Base-by-base conservation (phyloP, 1,284 basidiomycete species). In the Fomitopsis schrenkii region DNA sequence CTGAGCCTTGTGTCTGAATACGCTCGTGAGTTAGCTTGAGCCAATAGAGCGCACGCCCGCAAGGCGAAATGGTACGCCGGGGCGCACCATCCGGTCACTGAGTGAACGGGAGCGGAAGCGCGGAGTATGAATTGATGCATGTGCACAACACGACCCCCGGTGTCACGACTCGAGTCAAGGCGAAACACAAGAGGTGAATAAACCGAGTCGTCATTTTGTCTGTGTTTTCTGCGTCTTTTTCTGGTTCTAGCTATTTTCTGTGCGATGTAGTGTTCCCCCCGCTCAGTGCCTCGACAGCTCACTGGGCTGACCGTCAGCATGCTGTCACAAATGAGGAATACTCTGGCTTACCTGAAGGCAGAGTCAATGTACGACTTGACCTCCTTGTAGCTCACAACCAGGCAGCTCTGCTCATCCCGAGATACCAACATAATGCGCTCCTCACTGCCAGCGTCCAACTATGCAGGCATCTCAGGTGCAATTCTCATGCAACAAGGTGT, bases 311-410 rank as follows among this genome's bases (percentile, higher is more conserved):
- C 36, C 35, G 55, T 64, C 19, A 60, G 56, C 41, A 61, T 28
- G 60, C 41, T 15, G 48, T 14, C 33, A 9, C 17, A 9, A 54
- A 12, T 54, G 22, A 10, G 28, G 45, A 19, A 46, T 59, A 53
- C 17, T 41, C 38, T 60, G 28, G 77, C 80, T 30, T 56, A 86
- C 85, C 75, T 74, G 62, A 94, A 96, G 1, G 94, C 91, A 12
- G 86, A 83, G 62, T 95, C 90, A 59, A 97, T 83, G 72, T 92
- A 95, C 9, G 84, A 76, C 77, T 93, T 95, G 75, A 97, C 83
- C 65, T 99, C 97, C 68, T 92, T 90, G 76, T 97, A 99, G 72
- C 88, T 94, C 46, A 98, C 97, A 17, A 99, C 94, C 22, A 99
- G 81, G 75, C 97, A 98, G 72, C 91, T 97, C 77, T 97, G 95